Evolutionary conservation across 2,329 filamentous ascomycete genomes (phyloP), one percentile per base, ranked within the genome.

Genomic region (Lecanicillium sp.): DNA sequence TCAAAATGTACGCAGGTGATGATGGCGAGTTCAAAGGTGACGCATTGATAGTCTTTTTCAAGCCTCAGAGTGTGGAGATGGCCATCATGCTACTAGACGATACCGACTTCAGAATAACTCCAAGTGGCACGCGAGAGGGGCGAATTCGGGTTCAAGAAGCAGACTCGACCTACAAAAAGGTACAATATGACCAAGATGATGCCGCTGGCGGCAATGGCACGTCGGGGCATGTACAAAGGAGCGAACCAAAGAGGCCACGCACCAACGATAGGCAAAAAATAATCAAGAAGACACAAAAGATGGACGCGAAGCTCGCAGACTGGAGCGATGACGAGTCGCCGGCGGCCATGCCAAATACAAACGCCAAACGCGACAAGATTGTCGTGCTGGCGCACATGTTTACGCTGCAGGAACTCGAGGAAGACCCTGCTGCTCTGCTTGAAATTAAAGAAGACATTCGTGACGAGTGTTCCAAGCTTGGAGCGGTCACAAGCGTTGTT

Each of bases 371-470:
- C 63, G 85, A 89, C 51, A 94, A 89, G 58, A 70, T 85, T 13
- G 89, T 95, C 19, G 80, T 96, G 42, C 65, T 98, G 46, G 86
- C 86, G 55, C 80, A 94, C 63, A 94, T 95, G 83, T 98, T 98
- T 62, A 94, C 87, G 2, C 70, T 90, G 30, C 58, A 81, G 45
- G 86, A 95, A 63, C 70, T 96, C 18, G 80, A 88, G 49, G 85
- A 94, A 54, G 89, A 96, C 52, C 79, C 85, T 2, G 79, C 80
- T 1, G 85, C 83, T 2, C 73, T 94, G 43, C 68, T 94, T 28
- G 90, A 96, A 46, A 94, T 96, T 64, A 94, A 94, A 56, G 84
- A 95, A 57, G 92, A 98, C 56, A 85, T 96, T 40, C 77, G 85
- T 33, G 86, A 95, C 36, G 89, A 95, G 61, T 94, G 87, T 58